A percentile compares a stretch with the other conserved stretches of the same genome.
Evolutionary conservation across 176 grass and related monocot genomes (phyloP).

Genomic region (Cenchrus fungigraminus): DNA sequence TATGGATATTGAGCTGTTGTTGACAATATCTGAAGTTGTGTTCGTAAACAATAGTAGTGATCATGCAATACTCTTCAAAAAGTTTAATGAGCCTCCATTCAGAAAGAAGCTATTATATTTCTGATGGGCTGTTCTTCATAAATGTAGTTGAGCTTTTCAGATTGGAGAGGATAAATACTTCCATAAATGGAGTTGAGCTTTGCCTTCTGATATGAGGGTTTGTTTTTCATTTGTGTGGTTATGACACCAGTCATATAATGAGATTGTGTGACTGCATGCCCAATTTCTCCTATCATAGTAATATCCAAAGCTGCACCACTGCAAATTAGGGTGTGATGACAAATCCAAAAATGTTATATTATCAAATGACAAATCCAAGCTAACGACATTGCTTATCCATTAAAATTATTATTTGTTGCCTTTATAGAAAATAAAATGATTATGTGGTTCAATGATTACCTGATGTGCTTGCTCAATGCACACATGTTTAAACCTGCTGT

Average conservation of each 20-base stretch:
- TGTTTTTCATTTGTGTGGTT: neutral
- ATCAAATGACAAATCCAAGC: neutral
- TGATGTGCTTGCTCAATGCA: neutral
- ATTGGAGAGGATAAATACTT: too few relatives aligned
- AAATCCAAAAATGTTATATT: neutral
- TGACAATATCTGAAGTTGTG: neutral
- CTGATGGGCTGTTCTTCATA: neutral
- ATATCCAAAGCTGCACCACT: neutral
- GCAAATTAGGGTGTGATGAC: neutral
- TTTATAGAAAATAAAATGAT: neutral
- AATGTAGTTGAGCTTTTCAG: neutral
- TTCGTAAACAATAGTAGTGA: neutral
- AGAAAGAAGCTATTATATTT: slow-evolving; percentile 25
- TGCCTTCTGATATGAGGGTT: neutral
- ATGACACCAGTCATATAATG: neutral
- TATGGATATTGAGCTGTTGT: neutral
- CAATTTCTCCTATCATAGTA: slow-evolving; percentile 6
- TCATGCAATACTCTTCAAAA: slow-evolving; percentile 16
- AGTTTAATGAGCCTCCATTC: neutral
- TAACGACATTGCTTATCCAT: neutral
- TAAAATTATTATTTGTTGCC: neutral
- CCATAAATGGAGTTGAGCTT: neutral
- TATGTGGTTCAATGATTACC: neutral
- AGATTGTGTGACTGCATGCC: neutral
- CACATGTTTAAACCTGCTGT: neutral